phyloP scores from a whole-genome alignment of 1,284 basidiomycete genomes.

The Ceratobasidium sp. region DNA sequence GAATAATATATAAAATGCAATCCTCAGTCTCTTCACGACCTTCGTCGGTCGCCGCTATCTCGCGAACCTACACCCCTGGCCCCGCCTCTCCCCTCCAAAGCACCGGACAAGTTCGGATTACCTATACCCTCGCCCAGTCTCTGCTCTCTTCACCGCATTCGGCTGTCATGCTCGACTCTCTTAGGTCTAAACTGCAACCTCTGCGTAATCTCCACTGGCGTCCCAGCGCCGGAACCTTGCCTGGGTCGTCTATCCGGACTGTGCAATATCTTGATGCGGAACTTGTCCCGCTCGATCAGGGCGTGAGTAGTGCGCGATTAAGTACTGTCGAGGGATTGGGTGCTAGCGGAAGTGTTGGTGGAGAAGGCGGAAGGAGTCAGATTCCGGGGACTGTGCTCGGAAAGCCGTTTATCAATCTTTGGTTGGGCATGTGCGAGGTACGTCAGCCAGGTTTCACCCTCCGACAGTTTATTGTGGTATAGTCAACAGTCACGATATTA shows the following conservation, averaged over 20 bases:
- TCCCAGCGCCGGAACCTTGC: conserved; percentile 66
- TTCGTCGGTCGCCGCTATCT: conserved; percentile 2
- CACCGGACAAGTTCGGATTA: conserved; percentile 33
- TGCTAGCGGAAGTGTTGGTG: background rate
- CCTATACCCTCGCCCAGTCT: conserved; percentile 39
- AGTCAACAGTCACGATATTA: conserved; percentile 56
- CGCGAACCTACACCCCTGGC: conserved; percentile 25
- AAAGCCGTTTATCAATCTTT: conserved; percentile 87
- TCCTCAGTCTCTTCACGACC: conserved; percentile 21
- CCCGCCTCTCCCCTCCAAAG: conserved; percentile 30
- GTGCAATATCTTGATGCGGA: conserved; percentile 89
- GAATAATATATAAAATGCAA: conserved; percentile 14
- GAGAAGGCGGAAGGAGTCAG: conserved; percentile 72
- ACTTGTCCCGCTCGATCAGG: conserved; percentile 74
- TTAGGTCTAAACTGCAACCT: conserved; percentile 60
- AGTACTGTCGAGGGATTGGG: conserved; percentile 33
- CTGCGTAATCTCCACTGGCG: conserved; percentile 94
- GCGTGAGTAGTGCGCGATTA: conserved; percentile 17
- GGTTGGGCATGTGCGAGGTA: conserved; percentile 90
- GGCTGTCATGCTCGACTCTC: conserved; percentile 29
- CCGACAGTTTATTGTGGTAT: too few relatives aligned
- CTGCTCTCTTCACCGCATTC: conserved; percentile 37
- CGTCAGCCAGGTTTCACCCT: conserved; percentile 39
- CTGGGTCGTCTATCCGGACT: conserved; percentile 74
- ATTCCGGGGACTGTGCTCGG: conserved; percentile 85